Base-by-base conservation (phyloP, 257 asterid species). In the Plantago ovata region DNA sequence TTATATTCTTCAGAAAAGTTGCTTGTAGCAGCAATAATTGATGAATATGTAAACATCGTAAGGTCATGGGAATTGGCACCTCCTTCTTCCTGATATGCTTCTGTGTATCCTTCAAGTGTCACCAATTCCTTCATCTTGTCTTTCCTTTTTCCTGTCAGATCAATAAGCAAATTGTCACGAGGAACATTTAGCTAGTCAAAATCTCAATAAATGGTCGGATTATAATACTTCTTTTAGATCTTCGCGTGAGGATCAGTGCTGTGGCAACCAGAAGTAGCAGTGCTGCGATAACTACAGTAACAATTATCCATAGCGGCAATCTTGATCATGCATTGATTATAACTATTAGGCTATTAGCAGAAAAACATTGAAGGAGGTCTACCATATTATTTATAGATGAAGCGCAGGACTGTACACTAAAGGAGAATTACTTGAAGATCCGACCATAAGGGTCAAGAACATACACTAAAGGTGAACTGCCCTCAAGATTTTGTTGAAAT, bases 11-110 rank as follows among this genome's bases (percentile, higher is more conserved):
- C 15, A 36, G 87, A 82, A 32, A 85, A 82, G 64, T 72, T 67
- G 40, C 63, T 48, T 11, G 94, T 80, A 21, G 90, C 84, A 13
- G 78, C 75, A 24, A 60, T 36, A 22, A 78, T 68, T 10, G 76
- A 74, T 8, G 74, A 65, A 61, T 73, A 69, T 23, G 79, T 75
- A 40, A 77, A 79, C 32, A 73, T 15, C 42, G 72, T 77, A 38
- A 81, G 74, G 50, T 77, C 77, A 11, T 65, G 72, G 8, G 47
- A 73, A 45, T 68, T 78, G 60, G 57, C 70, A 44, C 78, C 81
- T 53, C 64, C 62, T 8, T 40, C 47, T 38, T 57, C 76, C 56
- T 60, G 58, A 58, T 70, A 23, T 12, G 42, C 41, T 4, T 19
- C 76, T 8, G 74, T 71, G 22, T 73, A 67, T 38, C 77, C 80